Base-by-base conservation (phyloP, 495 filamentous ascomycete genomes). In the Venustampulla echinocandica region DNA sequence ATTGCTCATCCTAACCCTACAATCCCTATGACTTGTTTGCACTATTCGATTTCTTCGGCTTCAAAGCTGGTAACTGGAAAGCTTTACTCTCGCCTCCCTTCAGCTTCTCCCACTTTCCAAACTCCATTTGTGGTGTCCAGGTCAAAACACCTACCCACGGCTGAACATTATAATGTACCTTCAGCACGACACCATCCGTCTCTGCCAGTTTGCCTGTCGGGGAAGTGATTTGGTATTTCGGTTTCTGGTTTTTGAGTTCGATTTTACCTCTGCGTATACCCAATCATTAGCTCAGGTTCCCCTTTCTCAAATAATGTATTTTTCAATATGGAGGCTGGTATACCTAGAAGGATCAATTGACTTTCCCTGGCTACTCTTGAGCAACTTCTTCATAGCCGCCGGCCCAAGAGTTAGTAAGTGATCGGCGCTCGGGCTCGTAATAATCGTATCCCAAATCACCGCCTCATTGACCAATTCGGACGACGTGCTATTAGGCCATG, bases 211-310 rank as follows among this genome's bases (percentile, higher is more conserved):
- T 75, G 41, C 87, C 85, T 7, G 77, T 75, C 17, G 89, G 82
- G 63, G 95, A 87, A 10, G 87, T 90, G 61, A 96, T 87, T 57
- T 90, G 83, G 73, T 98, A 98, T 66, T 98, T 97, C 5, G 85
- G 81, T 58, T 79, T 81, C 60, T 88, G 82, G 61, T 86, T 86
- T 55, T 77, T 76, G 50, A 97, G 75, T 22, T 74, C 66, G 21
- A 97, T 60, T 22, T 81, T 74, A 11, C 90, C 87, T 0, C 71
- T 76, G 30, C 42, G 22, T 4, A 19, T 9, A 19, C 42, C 45
- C n/a, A n/a, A 32, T 50, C 24, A 43, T 43, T 23, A 49, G 50
- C 27, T 7, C 4, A 24, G 19, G 5, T 40, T 6, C 17, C 37
- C 15, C 3, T 18, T 14, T 35, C 35, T 17, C 28, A 49, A 23